Evolutionary conservation across 257 asterid species (phyloP), one percentile per base, ranked within the genome.

Genomic region (Nicotiana sylvestris): DNA sequence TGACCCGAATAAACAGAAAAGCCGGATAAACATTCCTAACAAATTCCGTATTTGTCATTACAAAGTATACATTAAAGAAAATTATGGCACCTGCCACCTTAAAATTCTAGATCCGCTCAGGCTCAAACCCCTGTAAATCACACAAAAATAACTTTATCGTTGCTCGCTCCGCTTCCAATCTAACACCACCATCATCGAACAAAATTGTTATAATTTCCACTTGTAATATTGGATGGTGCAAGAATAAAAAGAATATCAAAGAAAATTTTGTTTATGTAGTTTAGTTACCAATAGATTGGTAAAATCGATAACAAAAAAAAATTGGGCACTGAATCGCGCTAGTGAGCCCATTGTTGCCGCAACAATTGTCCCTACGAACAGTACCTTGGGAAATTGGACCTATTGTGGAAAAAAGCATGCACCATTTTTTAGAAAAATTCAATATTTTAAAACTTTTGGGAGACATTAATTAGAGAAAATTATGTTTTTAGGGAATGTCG

Each of bases 291-390:
- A 61, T 35, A 64, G n/a, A 18, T 79, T 67, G 64, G 27, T 9
- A 64, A 64, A 43, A 80, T 51, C 70, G 57, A 65, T 27, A n/a
- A 7, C 49, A 21, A 21, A 37, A 37, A 80, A 80, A 74, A 64
- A 80, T 80, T 80, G 77, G 83, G 83, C 83, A 80, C 49, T 80
- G 83, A 65, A 80, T 65, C 77, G 1, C 21, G 83, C 65, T 27
- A 43, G 35, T 66, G 76, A 65, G 21, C 29, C 74, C 68, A 39
- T 53, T 25, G 57, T 80, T 80, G 77, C 83, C 77, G 61, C 64
- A 4, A 27, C 51, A 46, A 32, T 65, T 13, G 83, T 81, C 65
- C 72, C 77, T 16, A 49, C 11, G 16, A 39, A 43, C 11, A 49
- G 25, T 37, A 65, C 77, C 46, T 27, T 80, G 2, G 65, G 51